Base-by-base conservation (phyloP, 108 stramenopile species). In the Halocafeteria seosinensis region DNA sequence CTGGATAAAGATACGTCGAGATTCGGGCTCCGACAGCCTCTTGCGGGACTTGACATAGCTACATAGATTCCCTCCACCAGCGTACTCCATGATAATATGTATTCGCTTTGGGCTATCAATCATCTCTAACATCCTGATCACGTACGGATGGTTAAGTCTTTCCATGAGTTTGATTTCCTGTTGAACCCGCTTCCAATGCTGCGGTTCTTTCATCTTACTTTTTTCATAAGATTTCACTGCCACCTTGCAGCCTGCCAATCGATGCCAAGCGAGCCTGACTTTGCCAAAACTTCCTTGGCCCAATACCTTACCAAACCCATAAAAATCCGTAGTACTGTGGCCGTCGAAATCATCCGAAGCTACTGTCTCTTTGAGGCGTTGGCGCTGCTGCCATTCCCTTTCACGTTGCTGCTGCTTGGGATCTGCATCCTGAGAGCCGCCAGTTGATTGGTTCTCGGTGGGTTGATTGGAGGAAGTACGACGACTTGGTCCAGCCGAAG, bases 141-240 rank as follows among this genome's bases (percentile, higher is more conserved):
- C 64, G n/a, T 61, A 29, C 27, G 74, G 71, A 55, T 81, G 78
- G 55, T 73, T 75, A 26, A 81, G 74, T 34, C 50, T 62, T 60
- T 80, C 79, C 75, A 81, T 77, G 5, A 81, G 65, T 36, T 51
- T 60, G 1, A 79, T 71, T 38, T 81, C 80, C 42, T 73, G 72
- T 33, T 76, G 70, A 29, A 78, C 75, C 0, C 81, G 66, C 68
- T 78, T 80, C 73, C 77, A 76, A 35, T 82, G 81, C 31, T 51
- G 33, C 33, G 75, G 57, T 33, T 82, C 79, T 70, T 78, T 82
- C 30, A 82, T 71, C 62, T 78, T 78, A 50, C 75, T 42, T 50
- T 76, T 76, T 47, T 82, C 81, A 73, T 82, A 82, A 38, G 76
- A 74, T 62, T 82, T 82, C 30, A 82, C 66, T 4, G 78, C 81